Percentiles rank a stretch among this genome's conserved stretches.
Evolutionary conservation across 257 asterid genomes (phyloP).

Genomic region (Schizonepeta tenuifolia): DNA sequence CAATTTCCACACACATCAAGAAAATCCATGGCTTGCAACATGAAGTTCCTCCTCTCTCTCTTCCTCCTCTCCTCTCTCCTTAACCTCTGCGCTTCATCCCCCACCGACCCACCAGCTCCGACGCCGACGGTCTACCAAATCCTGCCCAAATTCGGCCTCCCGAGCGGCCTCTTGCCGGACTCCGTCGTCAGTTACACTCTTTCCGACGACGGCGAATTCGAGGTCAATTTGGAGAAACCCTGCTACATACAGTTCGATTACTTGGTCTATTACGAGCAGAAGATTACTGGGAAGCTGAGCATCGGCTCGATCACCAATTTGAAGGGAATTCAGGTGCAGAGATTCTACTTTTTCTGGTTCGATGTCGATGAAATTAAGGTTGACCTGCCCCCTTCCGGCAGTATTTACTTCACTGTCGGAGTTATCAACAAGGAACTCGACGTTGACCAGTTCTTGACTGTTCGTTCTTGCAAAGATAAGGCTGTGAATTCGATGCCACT

Average conservation of each 20-base stretch:
- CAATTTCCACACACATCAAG: constrained; percentile 10
- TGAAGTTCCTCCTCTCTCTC: constrained; percentile 24
- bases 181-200: constrained; percentile 71
- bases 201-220: constrained; percentile 72
- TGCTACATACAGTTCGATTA: constrained; percentile 86
- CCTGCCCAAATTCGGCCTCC: constrained; percentile 70
- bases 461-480: constrained; percentile 73
- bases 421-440: constrained; percentile 83
- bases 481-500: constrained; percentile 47
- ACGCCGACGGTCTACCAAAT: constrained; percentile 66
- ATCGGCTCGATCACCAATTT: constrained; percentile 69
- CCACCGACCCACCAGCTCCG: constrained; percentile 30
- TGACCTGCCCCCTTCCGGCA: constrained; percentile 81
- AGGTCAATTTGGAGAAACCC: constrained; percentile 59
- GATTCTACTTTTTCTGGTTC: constrained; percentile 82
- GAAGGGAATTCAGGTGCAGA: constrained; percentile 80
- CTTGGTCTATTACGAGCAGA: constrained; percentile 72
- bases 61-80: constrained; percentile 34
- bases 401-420: constrained; percentile 85
- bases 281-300: constrained; percentile 70
- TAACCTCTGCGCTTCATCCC: constrained; percentile 29
- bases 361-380: constrained; percentile 84
- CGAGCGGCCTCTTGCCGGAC: constrained; percentile 86
- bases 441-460: constrained; percentile 69
- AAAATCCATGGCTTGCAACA: constrained; percentile 40